These are phyloP conservation scores for Arthrobotrys conoides DNA, from an alignment of 2,329 filamentous ascomycete genomes.

Conservation along the genomic window DNA sequence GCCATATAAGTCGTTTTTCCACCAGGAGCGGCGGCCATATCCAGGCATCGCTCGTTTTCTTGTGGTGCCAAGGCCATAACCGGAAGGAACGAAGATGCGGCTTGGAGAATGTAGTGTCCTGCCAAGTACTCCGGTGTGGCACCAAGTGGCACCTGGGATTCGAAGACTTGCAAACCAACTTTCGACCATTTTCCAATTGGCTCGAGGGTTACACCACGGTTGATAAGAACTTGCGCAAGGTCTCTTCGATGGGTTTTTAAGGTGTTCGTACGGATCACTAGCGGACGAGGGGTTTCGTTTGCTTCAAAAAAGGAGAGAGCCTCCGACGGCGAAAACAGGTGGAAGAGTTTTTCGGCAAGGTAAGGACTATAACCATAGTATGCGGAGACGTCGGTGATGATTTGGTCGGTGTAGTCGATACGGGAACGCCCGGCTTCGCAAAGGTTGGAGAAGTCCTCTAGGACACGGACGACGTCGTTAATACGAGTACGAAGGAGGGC, in stretches of 20 bases:
- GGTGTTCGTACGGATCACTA: conserved; percentile 97
- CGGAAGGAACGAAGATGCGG: conserved; percentile 94
- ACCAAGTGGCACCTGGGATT: conserved; percentile 87
- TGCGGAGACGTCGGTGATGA: conserved; percentile 91
- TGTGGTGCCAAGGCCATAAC: conserved; percentile 98
- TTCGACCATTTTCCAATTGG: conserved; percentile 99
- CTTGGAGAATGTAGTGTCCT: conserved; percentile 97
- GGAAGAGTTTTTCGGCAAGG: conserved; percentile 95
- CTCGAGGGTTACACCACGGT: conserved; percentile 94
- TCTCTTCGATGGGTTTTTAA: conserved; percentile 82
- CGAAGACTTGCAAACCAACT: conserved; percentile 95
- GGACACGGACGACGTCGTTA: conserved; percentile 90
- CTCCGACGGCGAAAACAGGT: conserved; percentile 91
- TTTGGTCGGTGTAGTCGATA: conserved; percentile 86
- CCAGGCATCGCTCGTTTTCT: conserved; percentile 89
- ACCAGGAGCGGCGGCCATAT: conserved; percentile 95
- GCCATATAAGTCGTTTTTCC: conserved; percentile 97
- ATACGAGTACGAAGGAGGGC: conserved; percentile 90
- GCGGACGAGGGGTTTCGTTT: conserved; percentile 92
- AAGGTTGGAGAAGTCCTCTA: conserved; percentile 88
- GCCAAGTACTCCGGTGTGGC: conserved; percentile 97
- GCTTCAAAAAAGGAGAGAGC: conserved; percentile 99
- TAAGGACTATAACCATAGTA: conserved; percentile 98
- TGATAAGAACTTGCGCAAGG: conserved; percentile 92
- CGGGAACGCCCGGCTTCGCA: conserved; percentile 84